phyloP scores from a whole-genome alignment of 805 yeast species.

The Groenewaldozyma salmanticensis region DNA sequence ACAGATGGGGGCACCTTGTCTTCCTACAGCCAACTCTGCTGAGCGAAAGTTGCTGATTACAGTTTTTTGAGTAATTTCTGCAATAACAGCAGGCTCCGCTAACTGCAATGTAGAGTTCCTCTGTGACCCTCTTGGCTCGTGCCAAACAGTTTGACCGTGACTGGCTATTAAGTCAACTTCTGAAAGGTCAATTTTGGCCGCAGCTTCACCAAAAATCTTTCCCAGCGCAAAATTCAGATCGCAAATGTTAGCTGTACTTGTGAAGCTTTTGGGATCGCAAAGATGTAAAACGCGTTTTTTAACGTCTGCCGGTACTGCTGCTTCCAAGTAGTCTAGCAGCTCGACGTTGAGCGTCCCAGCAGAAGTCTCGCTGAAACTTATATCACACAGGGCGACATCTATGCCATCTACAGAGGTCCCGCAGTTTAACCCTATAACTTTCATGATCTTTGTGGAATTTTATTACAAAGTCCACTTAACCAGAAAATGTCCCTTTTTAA shows the following conservation, averaged over 20 bases:
- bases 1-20: slow-evolving; percentile 25
- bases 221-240: slow-evolving; percentile 14
- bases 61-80: slow-evolving; percentile 15
- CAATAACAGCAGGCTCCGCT: slow-evolving; percentile 20
- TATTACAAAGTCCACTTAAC: too few relatives aligned
- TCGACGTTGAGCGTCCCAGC: too few relatives aligned
- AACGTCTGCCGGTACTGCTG: slow-evolving; percentile 8
- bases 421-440: slow-evolving; percentile 15
- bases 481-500: too few relatives aligned
- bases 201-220: slow-evolving; percentile 13
- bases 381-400: slow-evolving; percentile 12
- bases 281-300: slow-evolving; percentile 11
- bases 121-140: slow-evolving; percentile 14
- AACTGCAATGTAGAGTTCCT: slow-evolving; percentile 17
- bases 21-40: slow-evolving; percentile 22
- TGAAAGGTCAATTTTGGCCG: slow-evolving; percentile 2
- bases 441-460: too few relatives aligned
- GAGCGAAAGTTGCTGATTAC: slow-evolving; percentile 21
- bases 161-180: slow-evolving; percentile 20
- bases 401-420: slow-evolving; percentile 15
- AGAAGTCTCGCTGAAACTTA: slow-evolving; percentile 7
- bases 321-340: slow-evolving; percentile 10
- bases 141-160: slow-evolving; percentile 26
- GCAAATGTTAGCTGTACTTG: slow-evolving; percentile 11
- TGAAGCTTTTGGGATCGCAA: slow-evolving; percentile 10